A percentile compares a stretch with the other conserved stretches of the same genome.
phyloP scores from a whole-genome alignment of 164 flowering plant genomes.

The Macadamia integrifolia region DNA sequence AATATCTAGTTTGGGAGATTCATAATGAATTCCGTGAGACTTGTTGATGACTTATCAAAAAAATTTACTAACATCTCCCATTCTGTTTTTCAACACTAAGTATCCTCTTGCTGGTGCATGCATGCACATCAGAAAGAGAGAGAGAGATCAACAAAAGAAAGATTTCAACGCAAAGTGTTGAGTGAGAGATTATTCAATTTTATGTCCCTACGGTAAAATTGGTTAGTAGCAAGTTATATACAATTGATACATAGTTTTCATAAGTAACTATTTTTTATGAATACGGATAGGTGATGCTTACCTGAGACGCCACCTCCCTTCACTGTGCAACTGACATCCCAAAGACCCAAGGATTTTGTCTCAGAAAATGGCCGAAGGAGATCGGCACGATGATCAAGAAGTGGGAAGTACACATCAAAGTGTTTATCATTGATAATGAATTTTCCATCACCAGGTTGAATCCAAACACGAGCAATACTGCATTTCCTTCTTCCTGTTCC shows the following conservation, averaged over 20 bases:
- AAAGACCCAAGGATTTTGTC: slow-evolving; percentile 86
- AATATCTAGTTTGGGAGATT: too few relatives aligned
- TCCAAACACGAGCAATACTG: slow-evolving; percentile 92
- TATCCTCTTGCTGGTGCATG: too few relatives aligned
- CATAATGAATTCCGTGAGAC: too few relatives aligned
- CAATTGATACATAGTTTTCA: too few relatives aligned
- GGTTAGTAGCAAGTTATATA: too few relatives aligned
- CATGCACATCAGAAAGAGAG: too few relatives aligned
- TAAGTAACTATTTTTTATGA: neutral
- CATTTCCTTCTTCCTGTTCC: slow-evolving; percentile 96
- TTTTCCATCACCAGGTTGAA: slow-evolving; percentile 90
- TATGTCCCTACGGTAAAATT: too few relatives aligned
- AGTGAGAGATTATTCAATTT: neutral
- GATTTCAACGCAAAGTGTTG: neutral
- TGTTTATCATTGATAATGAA: slow-evolving; percentile 73
- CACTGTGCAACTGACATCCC: slow-evolving; percentile 87
- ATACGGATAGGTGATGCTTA: slow-evolving; percentile 14
- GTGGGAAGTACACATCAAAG: slow-evolving; percentile 84
- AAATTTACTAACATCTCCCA: too few relatives aligned
- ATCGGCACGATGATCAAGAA: slow-evolving; percentile 87
- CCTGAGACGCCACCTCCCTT: slow-evolving; percentile 93
- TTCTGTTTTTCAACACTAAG: too few relatives aligned
- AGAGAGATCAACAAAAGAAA: too few relatives aligned
- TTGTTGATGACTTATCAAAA: too few relatives aligned
- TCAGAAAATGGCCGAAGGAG: slow-evolving; percentile 87